Percentiles rank a stretch among this genome's conserved stretches.
Evolutionary conservation across 371 early-diverging fungal species (phyloP).

Genomic region (Zopfochytrium polystomum): DNA sequence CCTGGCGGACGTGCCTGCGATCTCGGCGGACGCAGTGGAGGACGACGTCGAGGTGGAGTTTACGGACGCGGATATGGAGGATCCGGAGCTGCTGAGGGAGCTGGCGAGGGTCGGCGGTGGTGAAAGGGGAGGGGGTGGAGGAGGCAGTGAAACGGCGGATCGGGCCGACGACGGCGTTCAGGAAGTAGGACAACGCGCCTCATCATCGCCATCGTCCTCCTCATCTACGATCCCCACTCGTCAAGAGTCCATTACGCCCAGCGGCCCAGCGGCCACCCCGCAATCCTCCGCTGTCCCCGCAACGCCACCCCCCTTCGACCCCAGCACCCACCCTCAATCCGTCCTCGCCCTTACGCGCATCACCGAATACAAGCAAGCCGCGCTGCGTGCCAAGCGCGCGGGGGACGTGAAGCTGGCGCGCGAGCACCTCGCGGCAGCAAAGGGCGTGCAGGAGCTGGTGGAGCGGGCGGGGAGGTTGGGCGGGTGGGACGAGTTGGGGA

Average conservation of each 20-base stretch:
- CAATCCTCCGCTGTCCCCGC: too few species aligned
- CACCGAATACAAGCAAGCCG: slow-evolving; percentile 65
- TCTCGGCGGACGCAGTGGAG: slow-evolving; percentile 3
- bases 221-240: too few species aligned
- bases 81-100: slow-evolving; percentile 53
- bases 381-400: slow-evolving; percentile 51
- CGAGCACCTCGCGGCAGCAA: slow-evolving; percentile 51
- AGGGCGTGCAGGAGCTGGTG: slow-evolving; percentile 39
- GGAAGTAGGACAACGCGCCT: too few species aligned
- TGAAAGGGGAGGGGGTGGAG: too few species aligned
- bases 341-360: too few species aligned
- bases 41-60: slow-evolving; percentile 47
- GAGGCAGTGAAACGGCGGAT: too few species aligned
- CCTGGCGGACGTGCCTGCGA: neutral
- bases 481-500: slow-evolving; percentile 36
- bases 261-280: too few species aligned
- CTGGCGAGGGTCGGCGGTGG: slow-evolving; percentile 23
- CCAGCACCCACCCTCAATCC: too few species aligned
- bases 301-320: too few species aligned
- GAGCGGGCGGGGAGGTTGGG: slow-evolving; percentile 24
- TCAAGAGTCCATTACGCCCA: too few species aligned
- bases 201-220: too few species aligned
- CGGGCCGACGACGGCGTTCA: too few species aligned
- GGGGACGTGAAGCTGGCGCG: slow-evolving; percentile 52
- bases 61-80: slow-evolving; percentile 54